phyloP scores from a whole-genome alignment of 2,329 filamentous ascomycete species.

The Tolypocladium album region DNA sequence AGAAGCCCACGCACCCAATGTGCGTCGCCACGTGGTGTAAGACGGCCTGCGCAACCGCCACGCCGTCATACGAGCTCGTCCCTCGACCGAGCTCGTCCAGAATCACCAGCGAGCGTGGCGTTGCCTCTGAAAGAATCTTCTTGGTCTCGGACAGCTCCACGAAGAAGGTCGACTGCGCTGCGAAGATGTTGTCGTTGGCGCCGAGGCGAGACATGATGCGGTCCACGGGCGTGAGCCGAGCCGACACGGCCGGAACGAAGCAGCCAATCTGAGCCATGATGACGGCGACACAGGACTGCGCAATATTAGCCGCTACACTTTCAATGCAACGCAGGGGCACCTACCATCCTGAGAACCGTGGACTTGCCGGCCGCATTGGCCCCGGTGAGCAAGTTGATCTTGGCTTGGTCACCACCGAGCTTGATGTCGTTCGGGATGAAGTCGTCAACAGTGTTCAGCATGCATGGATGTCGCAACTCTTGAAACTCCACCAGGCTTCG shows the following conservation, averaged over 20 bases:
- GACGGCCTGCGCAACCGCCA: constrained; percentile 92
- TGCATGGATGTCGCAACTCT: constrained; percentile 90
- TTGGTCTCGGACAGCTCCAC: constrained; percentile 96
- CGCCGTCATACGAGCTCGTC: constrained; percentile 90
- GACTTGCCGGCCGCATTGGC: constrained; percentile 97
- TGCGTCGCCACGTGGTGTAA: constrained; percentile 93
- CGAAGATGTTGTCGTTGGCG: constrained; percentile 98
- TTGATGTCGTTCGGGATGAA: constrained; percentile 95
- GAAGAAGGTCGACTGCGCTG: constrained; percentile 95
- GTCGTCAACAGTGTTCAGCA: constrained; percentile 77
- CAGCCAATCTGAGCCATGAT: constrained; percentile 97
- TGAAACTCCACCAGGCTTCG: constrained; percentile 84
- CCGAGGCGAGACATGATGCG: constrained; percentile 98
- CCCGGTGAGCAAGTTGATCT: constrained; percentile 85
- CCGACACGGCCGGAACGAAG: constrained; percentile 74
- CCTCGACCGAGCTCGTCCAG: constrained; percentile 92
- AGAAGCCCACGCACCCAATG: constrained; percentile 89
- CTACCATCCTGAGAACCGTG: constrained; percentile 85
- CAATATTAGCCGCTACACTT: neutral
- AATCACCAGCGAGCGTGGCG: constrained; percentile 87
- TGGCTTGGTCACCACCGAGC: constrained; percentile 69
- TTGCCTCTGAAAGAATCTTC: constrained; percentile 92
- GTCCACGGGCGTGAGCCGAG: constrained; percentile 80
- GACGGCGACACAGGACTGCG: constrained; percentile 80
- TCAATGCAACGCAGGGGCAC: constrained; percentile 12